A percentile compares a stretch with the other conserved stretches of the same genome.
Conservation (phyloP, 805 yeast genomes). For the Kodamaea nitidulidarum region DNA sequence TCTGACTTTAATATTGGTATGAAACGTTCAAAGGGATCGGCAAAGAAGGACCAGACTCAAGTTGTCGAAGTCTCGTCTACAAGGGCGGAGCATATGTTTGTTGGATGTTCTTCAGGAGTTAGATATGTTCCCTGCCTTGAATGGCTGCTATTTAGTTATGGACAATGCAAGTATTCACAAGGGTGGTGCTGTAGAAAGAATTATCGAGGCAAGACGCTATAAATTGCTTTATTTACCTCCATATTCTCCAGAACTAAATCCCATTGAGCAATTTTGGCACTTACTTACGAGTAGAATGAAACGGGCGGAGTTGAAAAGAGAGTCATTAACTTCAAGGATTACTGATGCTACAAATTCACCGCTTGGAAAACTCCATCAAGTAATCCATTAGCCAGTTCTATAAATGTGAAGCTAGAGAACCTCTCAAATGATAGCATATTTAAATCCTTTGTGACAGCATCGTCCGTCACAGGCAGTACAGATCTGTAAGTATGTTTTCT, state of each 20-base stretch:
- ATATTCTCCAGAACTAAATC: constrained; percentile 13
- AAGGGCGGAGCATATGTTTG: neutral
- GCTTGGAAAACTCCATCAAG: neutral
- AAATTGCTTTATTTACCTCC: constrained; percentile 13
- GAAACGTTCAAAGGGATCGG: too few species aligned
- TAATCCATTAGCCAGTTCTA: neutral
- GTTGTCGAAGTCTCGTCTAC: too few species aligned
- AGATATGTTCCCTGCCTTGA: neutral
- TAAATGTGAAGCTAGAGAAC: neutral
- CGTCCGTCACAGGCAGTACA: too few species aligned
- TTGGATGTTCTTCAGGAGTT: neutral
- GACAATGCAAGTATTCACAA: constrained; percentile 16
- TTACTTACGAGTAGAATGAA: neutral
- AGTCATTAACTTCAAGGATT: neutral
- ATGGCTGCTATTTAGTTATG: constrained; percentile 9
- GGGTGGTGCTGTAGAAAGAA: constrained; percentile 11
- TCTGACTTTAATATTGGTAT: neutral
- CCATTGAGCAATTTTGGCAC: constrained; percentile 16
- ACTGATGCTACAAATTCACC: neutral
- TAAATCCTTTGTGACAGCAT: too few species aligned
- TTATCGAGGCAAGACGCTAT: constrained; percentile 11
- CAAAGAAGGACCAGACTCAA: too few species aligned
- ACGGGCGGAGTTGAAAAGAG: neutral
- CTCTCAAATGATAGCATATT: too few species aligned
- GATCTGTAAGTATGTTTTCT: too few species aligned